Evolutionary conservation across 2,329 filamentous ascomycete species (phyloP), one percentile per base, ranked within the genome.

Genomic region (Xylariales sp.): DNA sequence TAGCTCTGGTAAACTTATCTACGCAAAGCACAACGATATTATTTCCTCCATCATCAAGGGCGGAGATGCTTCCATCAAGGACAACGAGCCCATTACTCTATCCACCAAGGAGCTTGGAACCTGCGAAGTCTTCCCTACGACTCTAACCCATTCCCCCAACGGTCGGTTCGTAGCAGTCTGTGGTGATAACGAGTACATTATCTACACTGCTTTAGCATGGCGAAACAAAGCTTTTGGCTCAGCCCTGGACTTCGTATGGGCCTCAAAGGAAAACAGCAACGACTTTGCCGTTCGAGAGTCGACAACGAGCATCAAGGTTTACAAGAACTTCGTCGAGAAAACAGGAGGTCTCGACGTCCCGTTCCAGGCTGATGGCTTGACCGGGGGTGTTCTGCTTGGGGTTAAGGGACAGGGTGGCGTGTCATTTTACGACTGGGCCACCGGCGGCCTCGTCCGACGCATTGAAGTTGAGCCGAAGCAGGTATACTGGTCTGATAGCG

Each of bases 231-330:
- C 89, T 3, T 98, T 98, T 57, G 93, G 93, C 16, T 90, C 88
- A 29, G 93, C 91, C 5, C 70, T 97, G 39, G 93, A 98, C 66
- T 98, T 98, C 62, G 90, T 87, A 9, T 98, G 93, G 93, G 91
- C 86, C 0, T 88, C 87, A 32, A 96, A 95, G 66, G 91, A 96
- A 44, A 95, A 96, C 67, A 95, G 88, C 69, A 97, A 96, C 63
- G 93, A 98, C 63, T 97, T 95, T 59, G 93, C 93, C 28, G 97
- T 98, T 54, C 84, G 93, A 25, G 93, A 98, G 66, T 96, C 90
- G 4, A 70, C 86, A 20, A 95, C 91, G 36, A 95, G 86, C 56
- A 89, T 98, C 56, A 96, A 96, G 73, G 82, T 97, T 25, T 97
- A 93, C 76, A 91, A 93, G 67, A 97, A 97, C 67, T 97, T 98